These are phyloP conservation scores for Colletotrichum phormii DNA, from an alignment of 2,329 filamentous ascomycete species.

Conservation along the genomic window DNA sequence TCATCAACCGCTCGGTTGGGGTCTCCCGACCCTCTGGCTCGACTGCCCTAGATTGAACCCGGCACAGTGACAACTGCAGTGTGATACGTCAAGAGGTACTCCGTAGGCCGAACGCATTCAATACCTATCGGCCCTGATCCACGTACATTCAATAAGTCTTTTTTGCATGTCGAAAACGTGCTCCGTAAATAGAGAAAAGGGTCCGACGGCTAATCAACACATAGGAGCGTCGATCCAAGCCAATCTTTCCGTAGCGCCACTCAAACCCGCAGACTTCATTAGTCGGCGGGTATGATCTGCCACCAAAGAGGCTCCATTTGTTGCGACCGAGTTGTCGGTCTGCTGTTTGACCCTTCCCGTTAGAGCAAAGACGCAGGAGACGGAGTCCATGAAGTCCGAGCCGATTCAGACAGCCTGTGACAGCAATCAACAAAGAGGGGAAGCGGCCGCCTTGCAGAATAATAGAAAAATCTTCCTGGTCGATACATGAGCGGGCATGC, in stretches of 20 bases:
- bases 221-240: conserved; percentile 30
- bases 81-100: background rate
- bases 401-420: background rate
- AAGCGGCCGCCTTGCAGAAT: conserved; percentile 18
- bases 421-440: conserved; percentile 7
- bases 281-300: conserved; percentile 23
- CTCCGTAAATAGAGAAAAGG: conserved; percentile 28
- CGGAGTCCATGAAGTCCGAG: background rate
- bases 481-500: conserved; percentile 18
- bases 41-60: conserved; percentile 1
- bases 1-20: conserved; percentile 10
- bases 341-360: conserved; percentile 4
- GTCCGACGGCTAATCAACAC: conserved; percentile 25
- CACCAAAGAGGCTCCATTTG: background rate
- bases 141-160: background rate
- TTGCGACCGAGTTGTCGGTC: background rate
- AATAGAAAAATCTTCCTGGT: conserved; percentile 17
- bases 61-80: background rate
- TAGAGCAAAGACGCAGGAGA: background rate
- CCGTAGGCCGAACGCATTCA: background rate
- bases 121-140: background rate
- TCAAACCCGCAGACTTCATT: conserved; percentile 17
- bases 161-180: conserved; percentile 23
- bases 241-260: conserved; percentile 29
- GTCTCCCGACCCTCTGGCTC: background rate